Evolutionary conservation across 495 filamentous ascomycete species (phyloP), one percentile per base, ranked within the genome.

Genomic region (Pseudoneurospora amorphoporcata): DNA sequence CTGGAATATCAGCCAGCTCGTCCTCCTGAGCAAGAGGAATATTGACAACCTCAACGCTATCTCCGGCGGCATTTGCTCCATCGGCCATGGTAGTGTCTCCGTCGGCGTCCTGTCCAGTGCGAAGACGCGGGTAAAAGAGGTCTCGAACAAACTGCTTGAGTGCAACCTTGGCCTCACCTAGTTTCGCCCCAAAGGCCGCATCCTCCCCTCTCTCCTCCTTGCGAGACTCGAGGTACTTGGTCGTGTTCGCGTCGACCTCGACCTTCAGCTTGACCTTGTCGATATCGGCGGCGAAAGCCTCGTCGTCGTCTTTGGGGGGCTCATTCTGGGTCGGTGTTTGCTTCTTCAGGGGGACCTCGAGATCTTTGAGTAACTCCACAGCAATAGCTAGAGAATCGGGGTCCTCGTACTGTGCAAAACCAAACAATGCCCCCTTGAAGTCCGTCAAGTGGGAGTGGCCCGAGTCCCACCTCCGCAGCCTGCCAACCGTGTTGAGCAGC

Each of bases 331-430:
- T 82, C 19, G 87, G 82, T 17, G 81, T 75, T 76, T 92, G 90
- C 79, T 87, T 90, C 84, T 93, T 92, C 71, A 91, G 83, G 72
- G 95, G 96, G 68, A 98, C 90, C 81, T 96, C 87, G 71, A 99
- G 85, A 77, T 94, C 91, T 82, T 89, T 91, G 77, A 98, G 88
- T 68, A 95, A 88, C 82, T 97, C 93, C 72, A 94, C 90, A 71
- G 95, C 95, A 69, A 90, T 90, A 82, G 89, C 89, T 75, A 99
- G 86, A 76, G 93, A 94, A 79, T 97, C 92, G 40, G 91, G 88
- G 82, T 98, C 94, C 73, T 97, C 95, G 83, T 92, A 99, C 83
- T 98, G 94, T 73, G 94, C 95, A 83, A 99, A 98, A 43, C 95
- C 96, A 84, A 98, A 98, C 70, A 89, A 89, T 79, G 90, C 92